Evolutionary conservation across 768 basidiomycete genomes (phyloP).

Genomic region (Agaricus bisporus): DNA sequence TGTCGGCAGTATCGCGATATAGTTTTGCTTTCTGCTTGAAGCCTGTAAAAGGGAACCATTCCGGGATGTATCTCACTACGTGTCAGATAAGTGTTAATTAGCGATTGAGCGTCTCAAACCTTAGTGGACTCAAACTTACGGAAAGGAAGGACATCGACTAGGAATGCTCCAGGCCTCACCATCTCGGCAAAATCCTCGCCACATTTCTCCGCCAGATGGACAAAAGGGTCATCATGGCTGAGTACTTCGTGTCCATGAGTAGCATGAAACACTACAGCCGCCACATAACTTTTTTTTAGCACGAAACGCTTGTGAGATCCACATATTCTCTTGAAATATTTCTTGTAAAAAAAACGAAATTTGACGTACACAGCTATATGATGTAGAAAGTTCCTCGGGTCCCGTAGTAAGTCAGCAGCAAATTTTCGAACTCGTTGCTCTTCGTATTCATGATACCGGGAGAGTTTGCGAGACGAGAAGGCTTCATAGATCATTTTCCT

Average conservation of each 20-base stretch:
- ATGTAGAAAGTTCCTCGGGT: conserved; percentile 1
- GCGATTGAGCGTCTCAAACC: neutral
- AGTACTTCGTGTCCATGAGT: conserved; percentile 6
- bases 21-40: conserved; percentile 22
- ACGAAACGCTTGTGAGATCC: neutral
- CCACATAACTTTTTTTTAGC: conserved; percentile 3
- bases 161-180: conserved; percentile 12
- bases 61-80: conserved; percentile 19
- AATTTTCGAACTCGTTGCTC: conserved; percentile 5
- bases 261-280: conserved; percentile 4
- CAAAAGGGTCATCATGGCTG: conserved; percentile 7
- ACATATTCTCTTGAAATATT: neutral
- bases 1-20: conserved; percentile 12
- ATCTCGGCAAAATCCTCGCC: conserved; percentile 7
- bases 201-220: conserved; percentile 5
- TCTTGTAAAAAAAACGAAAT: neutral
- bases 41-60: conserved; percentile 26
- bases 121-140: neutral
- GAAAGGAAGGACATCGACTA: conserved; percentile 11
- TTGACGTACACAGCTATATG: conserved; percentile 5
- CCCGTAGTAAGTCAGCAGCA: neutral
- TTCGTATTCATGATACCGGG: conserved; percentile 6
- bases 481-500: conserved; percentile 7
- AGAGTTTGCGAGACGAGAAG: conserved; percentile 6
- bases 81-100: neutral